A percentile compares a stretch with the other conserved stretches of the same genome.
These are phyloP conservation scores for Aspergillus viridinutans DNA, from an alignment of 2,329 filamentous ascomycete genomes.

Conservation along the genomic window DNA sequence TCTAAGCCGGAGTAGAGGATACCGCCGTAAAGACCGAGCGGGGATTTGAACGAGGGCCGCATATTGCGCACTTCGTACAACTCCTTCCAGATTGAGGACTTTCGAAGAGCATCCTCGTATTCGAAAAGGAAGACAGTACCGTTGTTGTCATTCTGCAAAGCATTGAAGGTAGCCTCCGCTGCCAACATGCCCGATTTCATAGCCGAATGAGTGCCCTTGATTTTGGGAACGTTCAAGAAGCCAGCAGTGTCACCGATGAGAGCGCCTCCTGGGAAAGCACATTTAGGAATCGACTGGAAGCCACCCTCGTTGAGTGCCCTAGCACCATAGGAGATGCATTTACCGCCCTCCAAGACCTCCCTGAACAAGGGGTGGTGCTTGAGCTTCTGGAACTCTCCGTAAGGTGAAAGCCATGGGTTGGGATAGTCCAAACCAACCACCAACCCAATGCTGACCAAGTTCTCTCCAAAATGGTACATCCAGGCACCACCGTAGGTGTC, in stretches of 20 bases:
- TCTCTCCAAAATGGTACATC: constrained; percentile 99
- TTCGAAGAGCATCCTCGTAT: constrained; percentile 84
- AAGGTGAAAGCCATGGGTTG: constrained; percentile 94
- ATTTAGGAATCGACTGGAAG: constrained; percentile 96
- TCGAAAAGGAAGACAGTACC: constrained; percentile 86
- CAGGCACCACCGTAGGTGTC: constrained; percentile 97
- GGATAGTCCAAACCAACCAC: constrained; percentile 93
- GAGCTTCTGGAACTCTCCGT: constrained; percentile 95
- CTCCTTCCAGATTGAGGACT: constrained; percentile 88
- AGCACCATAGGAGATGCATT: constrained; percentile 95
- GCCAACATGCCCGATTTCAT: constrained; percentile 98
- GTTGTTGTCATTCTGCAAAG: constrained; percentile 55
- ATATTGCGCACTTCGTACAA: constrained; percentile 95
- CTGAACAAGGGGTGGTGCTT: constrained; percentile 95
- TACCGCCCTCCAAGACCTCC: constrained; percentile 84
- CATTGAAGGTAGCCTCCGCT: constrained; percentile 81
- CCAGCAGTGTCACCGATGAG: constrained; percentile 94
- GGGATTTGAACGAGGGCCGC: constrained; percentile 86
- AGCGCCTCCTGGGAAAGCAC: constrained; percentile 91
- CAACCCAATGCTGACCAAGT: constrained; percentile 85
- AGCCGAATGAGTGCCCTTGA: constrained; percentile 96
- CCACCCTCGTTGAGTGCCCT: constrained; percentile 89
- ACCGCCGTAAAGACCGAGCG: constrained; percentile 83
- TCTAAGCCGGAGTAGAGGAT: constrained; percentile 91
- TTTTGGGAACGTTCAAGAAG: constrained; percentile 95